phyloP scores from a whole-genome alignment of 2,329 filamentous ascomycete species.

The Cladosporium phlei region DNA sequence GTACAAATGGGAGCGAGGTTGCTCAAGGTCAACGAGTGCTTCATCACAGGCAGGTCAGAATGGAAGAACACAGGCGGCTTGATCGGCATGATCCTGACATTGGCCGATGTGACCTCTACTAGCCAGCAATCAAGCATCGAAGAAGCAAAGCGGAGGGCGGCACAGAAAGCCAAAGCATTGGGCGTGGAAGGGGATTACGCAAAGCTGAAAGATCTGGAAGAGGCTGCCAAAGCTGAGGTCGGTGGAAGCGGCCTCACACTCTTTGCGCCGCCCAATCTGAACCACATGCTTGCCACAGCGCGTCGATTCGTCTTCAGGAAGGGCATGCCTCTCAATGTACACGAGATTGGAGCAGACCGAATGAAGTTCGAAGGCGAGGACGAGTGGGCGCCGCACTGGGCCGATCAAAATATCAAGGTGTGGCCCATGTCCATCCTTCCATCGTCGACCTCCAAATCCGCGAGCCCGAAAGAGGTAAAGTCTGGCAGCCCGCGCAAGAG shows the following conservation, averaged over 20 bases:
- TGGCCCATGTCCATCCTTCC: slow-evolving; percentile 69
- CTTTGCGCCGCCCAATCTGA: slow-evolving; percentile 75
- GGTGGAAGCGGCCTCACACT: slow-evolving; percentile 50
- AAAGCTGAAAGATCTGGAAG: slow-evolving; percentile 26
- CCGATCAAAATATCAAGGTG: slow-evolving; percentile 71
- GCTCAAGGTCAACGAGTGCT: slow-evolving; percentile 67
- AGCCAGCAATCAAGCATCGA: slow-evolving; percentile 39
- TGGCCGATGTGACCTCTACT: slow-evolving; percentile 62
- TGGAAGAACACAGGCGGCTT: slow-evolving; percentile 78
- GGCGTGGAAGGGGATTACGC: slow-evolving; percentile 22
- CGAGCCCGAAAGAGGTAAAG: slow-evolving; percentile 2
- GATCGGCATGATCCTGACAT: slow-evolving; percentile 75
- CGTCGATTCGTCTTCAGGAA: slow-evolving; percentile 82
- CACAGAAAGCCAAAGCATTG: slow-evolving; percentile 31
- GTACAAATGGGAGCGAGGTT: slow-evolving; percentile 63
- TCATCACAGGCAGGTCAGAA: slow-evolving; percentile 71
- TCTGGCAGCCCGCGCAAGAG: slow-evolving; percentile 30
- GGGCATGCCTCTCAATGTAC: slow-evolving; percentile 65
- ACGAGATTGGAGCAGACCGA: slow-evolving; percentile 56
- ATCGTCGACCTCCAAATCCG: background rate
- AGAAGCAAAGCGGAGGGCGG: slow-evolving; percentile 37
- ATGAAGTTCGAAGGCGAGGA: slow-evolving; percentile 25
- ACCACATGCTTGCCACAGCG: slow-evolving; percentile 74
- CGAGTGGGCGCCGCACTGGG: slow-evolving; percentile 58
- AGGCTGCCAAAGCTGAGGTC: slow-evolving; percentile 22